Evolutionary conservation across 2,329 filamentous ascomycete species (phyloP).

Genomic region (Teratosphaeria zuluensis): DNA sequence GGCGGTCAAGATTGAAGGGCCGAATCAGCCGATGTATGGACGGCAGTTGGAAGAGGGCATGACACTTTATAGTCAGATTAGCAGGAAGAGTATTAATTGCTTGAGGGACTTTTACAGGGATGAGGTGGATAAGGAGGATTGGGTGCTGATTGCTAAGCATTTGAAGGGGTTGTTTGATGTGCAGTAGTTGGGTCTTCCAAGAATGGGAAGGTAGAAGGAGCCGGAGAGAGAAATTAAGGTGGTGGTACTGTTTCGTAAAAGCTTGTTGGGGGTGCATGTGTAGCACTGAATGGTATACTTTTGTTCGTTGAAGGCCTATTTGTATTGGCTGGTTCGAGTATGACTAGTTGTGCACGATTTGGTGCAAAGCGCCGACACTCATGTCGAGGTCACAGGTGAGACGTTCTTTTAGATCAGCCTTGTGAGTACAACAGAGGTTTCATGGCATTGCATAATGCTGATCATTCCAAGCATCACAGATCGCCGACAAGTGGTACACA

Average conservation of each 20-base stretch:
- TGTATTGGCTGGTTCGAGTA: not conserved
- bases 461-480: too few relatives aligned
- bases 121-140: conserved; percentile 86
- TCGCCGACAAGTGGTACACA: too few relatives aligned
- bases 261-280: not conserved
- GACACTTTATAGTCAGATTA: conserved; percentile 77
- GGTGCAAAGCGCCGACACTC: too few relatives aligned
- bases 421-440: too few relatives aligned
- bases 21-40: conserved; percentile 76
- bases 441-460: too few relatives aligned
- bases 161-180: conserved; percentile 88
- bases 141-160: conserved; percentile 79
- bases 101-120: conserved; percentile 91
- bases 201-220: not conserved
- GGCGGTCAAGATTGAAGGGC: conserved; percentile 91
- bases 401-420: too few relatives aligned
- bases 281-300: not conserved
- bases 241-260: not conserved
- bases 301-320: not conserved
- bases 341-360: too few relatives aligned
- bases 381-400: too few relatives aligned
- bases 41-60: conserved; percentile 91
- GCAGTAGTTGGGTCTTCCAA: not conserved
- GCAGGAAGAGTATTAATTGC: conserved; percentile 79
- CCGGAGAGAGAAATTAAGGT: not conserved